phyloP scores from a whole-genome alignment of 2,329 filamentous ascomycete genomes.

The Coniochaeta sp. region DNA sequence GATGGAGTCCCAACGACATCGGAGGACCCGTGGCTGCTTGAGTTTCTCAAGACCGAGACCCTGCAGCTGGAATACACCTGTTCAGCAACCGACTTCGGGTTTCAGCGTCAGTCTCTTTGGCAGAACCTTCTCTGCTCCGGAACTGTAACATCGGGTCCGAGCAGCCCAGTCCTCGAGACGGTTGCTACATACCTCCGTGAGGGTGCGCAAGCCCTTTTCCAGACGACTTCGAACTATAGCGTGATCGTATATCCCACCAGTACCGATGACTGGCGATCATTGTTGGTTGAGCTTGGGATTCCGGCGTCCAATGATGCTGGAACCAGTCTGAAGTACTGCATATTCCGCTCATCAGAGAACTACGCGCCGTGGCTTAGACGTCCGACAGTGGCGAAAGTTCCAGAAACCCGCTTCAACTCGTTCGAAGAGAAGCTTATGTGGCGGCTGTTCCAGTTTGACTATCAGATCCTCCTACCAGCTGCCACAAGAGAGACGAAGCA shows the following conservation, averaged over 20 bases:
- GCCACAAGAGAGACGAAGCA: not conserved
- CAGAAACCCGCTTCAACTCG: not conserved
- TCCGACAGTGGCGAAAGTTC: not conserved
- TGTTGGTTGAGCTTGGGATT: conserved; percentile 10
- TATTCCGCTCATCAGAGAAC: conserved; percentile 26
- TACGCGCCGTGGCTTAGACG: conserved; percentile 9
- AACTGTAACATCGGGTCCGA: conserved; percentile 9
- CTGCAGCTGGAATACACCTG: conserved; percentile 22
- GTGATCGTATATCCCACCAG: conserved; percentile 32
- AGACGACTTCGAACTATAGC: conserved; percentile 21
- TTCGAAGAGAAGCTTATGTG: conserved; percentile 13
- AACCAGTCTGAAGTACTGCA: conserved; percentile 24
- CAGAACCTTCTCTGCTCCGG: conserved; percentile 17
- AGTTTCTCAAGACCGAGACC: conserved; percentile 16
- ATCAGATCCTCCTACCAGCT: conserved; percentile 19
- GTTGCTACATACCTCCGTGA: conserved; percentile 26
- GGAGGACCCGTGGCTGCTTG: conserved; percentile 13
- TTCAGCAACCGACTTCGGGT: conserved; percentile 16
- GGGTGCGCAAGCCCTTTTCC: conserved; percentile 28
- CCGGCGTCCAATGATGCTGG: conserved; percentile 6
- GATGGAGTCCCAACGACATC: conserved; percentile 15
- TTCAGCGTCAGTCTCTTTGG: conserved; percentile 9
- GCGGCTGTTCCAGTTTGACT: conserved; percentile 21
- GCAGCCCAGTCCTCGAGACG: conserved; percentile 14
- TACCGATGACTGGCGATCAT: conserved; percentile 25